Conservation (phyloP, 1,139 yeast genomes). For the Chernovozyma aurita region DNA sequence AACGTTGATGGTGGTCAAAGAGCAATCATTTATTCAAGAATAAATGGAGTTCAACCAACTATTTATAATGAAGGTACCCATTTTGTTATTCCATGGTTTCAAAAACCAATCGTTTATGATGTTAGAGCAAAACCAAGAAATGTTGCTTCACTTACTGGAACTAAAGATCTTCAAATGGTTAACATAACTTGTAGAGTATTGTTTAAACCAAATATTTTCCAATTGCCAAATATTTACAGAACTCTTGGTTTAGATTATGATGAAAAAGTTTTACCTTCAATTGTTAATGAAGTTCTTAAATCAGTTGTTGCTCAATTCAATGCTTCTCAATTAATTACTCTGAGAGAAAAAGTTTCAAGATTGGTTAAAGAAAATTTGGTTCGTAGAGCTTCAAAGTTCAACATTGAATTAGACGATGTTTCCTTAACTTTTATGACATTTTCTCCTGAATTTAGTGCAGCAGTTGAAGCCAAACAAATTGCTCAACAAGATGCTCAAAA, state of each 20-base stretch:
- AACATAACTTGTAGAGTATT: constrained; percentile 96
- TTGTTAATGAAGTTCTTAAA: constrained; percentile 94
- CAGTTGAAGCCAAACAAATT: constrained; percentile 98
- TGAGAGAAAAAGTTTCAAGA: constrained; percentile 92
- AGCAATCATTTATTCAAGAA: constrained; percentile 87
- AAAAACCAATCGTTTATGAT: constrained; percentile 88
- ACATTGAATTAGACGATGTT: constrained; percentile 87
- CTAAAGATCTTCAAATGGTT: constrained; percentile 98
- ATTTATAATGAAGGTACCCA: constrained; percentile 96
- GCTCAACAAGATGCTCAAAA: constrained; percentile 99
- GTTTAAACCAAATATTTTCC: constrained; percentile 76
- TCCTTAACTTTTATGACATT: constrained; percentile 95
- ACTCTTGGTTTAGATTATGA: constrained; percentile 94
- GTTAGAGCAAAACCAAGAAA: constrained; percentile 97
- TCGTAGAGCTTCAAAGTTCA: constrained; percentile 88
- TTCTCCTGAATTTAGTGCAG: constrained; percentile 95
- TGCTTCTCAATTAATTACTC: constrained; percentile 96
- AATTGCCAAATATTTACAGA: constrained; percentile 81
- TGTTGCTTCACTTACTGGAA: constrained; percentile 95
- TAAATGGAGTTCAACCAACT: constrained; percentile 80
- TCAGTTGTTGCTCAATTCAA: constrained; percentile 97
- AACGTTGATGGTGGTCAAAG: constrained; percentile 99
- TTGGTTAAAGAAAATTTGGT: constrained; percentile 87
- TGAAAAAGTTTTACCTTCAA: constrained; percentile 93
- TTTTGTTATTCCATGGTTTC: constrained; percentile 89